phyloP scores from a whole-genome alignment of 2,329 filamentous ascomycete genomes.

The Amauroascus verrucosus region DNA sequence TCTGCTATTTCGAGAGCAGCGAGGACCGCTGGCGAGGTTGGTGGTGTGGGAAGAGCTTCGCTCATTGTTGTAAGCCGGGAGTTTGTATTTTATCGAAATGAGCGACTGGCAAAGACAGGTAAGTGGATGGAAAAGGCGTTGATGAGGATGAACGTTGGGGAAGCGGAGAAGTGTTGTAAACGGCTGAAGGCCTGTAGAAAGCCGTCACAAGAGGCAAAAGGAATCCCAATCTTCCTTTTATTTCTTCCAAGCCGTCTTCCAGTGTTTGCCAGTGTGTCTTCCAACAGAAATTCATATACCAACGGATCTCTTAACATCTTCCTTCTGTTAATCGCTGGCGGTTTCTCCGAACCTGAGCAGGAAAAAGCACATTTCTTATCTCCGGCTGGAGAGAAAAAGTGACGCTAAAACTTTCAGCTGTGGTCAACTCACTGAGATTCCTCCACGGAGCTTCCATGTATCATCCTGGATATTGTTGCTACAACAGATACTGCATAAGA shows the following conservation, averaged over 20 bases:
- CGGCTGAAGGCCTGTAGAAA: neutral
- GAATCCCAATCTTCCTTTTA: neutral
- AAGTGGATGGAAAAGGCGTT: neutral
- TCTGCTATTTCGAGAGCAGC: constrained; percentile 16
- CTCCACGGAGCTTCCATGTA: constrained; percentile 14
- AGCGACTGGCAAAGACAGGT: neutral
- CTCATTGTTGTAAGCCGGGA: constrained; percentile 8
- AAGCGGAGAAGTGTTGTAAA: neutral
- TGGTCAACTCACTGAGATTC: neutral
- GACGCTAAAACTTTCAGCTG: neutral
- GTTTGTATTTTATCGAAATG: too few relatives aligned
- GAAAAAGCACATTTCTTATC: constrained; percentile 9
- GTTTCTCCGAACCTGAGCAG: neutral
- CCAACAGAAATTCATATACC: neutral
- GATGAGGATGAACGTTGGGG: neutral
- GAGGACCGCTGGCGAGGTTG: constrained; percentile 16
- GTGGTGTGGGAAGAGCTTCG: constrained; percentile 14
- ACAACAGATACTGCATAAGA: constrained; percentile 19
- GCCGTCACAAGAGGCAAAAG: neutral
- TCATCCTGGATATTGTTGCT: constrained; percentile 19
- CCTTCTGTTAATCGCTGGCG: neutral
- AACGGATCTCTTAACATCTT: neutral
- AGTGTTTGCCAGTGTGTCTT: too few relatives aligned
- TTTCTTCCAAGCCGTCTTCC: neutral
- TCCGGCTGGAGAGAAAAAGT: constrained; percentile 6